phyloP scores from a whole-genome alignment of 2,329 filamentous ascomycete genomes.

The Penicillium sp. region DNA sequence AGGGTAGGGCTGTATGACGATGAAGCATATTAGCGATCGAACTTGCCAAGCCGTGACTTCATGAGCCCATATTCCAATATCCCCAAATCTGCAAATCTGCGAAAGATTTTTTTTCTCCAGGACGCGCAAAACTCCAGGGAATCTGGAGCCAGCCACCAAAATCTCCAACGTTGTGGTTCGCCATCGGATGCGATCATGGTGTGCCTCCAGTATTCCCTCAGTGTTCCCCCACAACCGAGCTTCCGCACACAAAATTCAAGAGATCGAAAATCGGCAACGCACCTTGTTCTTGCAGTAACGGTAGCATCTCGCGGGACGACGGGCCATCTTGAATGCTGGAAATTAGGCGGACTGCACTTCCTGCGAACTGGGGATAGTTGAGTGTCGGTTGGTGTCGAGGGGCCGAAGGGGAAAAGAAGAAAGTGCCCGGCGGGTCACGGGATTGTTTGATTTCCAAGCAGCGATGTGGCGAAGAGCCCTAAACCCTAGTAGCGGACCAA shows the following conservation, averaged over 20 bases:
- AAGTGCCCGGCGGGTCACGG: constrained; percentile 26
- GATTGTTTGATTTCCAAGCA: constrained; percentile 48
- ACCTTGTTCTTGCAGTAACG: constrained; percentile 99
- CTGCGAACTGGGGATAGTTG: constrained; percentile 47
- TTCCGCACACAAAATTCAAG: constrained; percentile 28
- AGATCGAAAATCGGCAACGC: constrained; percentile 44
- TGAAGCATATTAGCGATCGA: constrained; percentile 22
- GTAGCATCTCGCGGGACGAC: constrained; percentile 99
- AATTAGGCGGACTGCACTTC: constrained; percentile 48
- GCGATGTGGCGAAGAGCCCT: constrained; percentile 42
- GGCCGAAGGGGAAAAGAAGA: constrained; percentile 33
- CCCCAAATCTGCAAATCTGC: background rate
- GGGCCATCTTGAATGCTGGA: constrained; percentile 85
- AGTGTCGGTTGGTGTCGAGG: constrained; percentile 37
- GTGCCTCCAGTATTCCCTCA: constrained; percentile 5
- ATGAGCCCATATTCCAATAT: background rate
- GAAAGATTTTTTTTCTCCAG: constrained; percentile 1
- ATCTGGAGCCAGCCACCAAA: background rate
- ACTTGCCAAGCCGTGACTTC: constrained; percentile 5
- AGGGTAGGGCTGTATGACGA: constrained; percentile 74
- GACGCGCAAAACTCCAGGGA: background rate
- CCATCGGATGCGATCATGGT: constrained; percentile 1
- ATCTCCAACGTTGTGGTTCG: background rate
- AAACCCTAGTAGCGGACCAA: constrained; percentile 41
- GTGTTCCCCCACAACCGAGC: constrained; percentile 33